Evolutionary conservation across 768 basidiomycete species (phyloP).

Genomic region (Serendipita sp.): DNA sequence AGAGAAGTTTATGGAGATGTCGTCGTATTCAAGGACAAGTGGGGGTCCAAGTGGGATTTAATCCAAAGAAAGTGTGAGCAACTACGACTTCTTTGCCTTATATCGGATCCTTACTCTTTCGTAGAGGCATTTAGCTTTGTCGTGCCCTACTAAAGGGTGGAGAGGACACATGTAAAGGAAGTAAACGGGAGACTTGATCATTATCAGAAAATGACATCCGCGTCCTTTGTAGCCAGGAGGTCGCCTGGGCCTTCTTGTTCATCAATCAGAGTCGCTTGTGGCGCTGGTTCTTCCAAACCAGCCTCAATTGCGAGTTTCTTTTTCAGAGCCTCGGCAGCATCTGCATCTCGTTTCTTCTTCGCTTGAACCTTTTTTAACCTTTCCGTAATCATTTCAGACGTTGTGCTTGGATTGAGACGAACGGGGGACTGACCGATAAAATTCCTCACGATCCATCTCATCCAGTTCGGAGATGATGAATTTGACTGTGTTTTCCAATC

Average conservation of each 20-base stretch:
- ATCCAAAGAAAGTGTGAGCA: neutral
- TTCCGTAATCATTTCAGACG: slow-evolving; percentile 19
- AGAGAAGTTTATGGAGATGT: neutral
- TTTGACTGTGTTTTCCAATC: slow-evolving; percentile 91
- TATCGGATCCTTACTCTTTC: neutral
- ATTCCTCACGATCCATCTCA: slow-evolving; percentile 95
- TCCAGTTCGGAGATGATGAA: slow-evolving; percentile 96
- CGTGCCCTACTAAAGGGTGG: neutral
- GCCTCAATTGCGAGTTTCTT: slow-evolving; percentile 7
- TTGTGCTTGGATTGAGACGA: neutral
- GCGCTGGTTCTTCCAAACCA: slow-evolving; percentile 13
- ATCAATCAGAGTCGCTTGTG: slow-evolving; percentile 8
- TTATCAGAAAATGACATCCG: slow-evolving; percentile 78
- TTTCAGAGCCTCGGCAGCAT: slow-evolving; percentile 20
- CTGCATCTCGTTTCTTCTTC: slow-evolving; percentile 82
- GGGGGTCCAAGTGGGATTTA: neutral
- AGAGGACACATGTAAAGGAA: too few species aligned
- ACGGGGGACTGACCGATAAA: slow-evolving; percentile 49
- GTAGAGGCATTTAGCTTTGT: too few species aligned
- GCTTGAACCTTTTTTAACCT: slow-evolving; percentile 95
- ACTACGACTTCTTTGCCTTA: neutral
- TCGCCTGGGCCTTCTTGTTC: slow-evolving; percentile 32
- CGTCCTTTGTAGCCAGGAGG: slow-evolving; percentile 74
- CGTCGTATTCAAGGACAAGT: neutral
- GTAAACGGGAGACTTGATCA: neutral